Conservation (phyloP, 768 basidiomycete genomes). For the Phlegmacium glaucopus region DNA sequence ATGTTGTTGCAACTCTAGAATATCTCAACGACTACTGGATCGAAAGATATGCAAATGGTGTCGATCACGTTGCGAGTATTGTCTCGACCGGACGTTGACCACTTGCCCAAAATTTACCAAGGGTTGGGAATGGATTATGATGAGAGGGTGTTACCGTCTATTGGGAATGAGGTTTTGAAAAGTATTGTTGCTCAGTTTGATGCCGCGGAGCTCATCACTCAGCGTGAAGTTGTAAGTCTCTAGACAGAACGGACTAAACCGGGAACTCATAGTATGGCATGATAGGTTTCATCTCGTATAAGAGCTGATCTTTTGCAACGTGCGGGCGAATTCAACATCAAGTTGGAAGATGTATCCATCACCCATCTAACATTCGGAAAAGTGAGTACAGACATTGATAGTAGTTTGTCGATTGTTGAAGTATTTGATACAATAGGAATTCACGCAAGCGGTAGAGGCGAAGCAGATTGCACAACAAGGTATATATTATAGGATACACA, state of each 20-base stretch:
- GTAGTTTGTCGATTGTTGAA: neutral
- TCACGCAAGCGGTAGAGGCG: slow-evolving; percentile 97
- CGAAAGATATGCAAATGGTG: slow-evolving; percentile 98
- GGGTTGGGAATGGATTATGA: slow-evolving; percentile 94
- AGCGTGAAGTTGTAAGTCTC: slow-evolving; percentile 86
- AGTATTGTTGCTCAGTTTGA: slow-evolving; percentile 98
- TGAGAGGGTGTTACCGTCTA: slow-evolving; percentile 94
- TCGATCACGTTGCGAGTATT: slow-evolving; percentile 95
- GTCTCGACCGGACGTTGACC: slow-evolving; percentile 85
- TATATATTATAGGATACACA: slow-evolving; percentile 24
- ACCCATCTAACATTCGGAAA: slow-evolving; percentile 89
- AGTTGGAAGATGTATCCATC: slow-evolving; percentile 96
- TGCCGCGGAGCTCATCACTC: slow-evolving; percentile 94
- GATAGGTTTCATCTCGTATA: slow-evolving; percentile 85
- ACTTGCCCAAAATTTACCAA: slow-evolving; percentile 93
- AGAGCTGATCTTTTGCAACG: slow-evolving; percentile 88
- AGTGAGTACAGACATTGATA: slow-evolving; percentile 33
- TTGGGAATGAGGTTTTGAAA: slow-evolving; percentile 97
- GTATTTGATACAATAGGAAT: slow-evolving; percentile 54
- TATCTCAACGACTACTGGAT: slow-evolving; percentile 98
- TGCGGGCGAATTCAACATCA: slow-evolving; percentile 94
- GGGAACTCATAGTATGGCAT: neutral
- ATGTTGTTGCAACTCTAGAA: slow-evolving; percentile 50
- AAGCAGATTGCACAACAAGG: slow-evolving; percentile 99
- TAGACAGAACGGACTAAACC: neutral